phyloP scores from a whole-genome alignment of 371 early-diverging fungal genomes.

The Actinomortierella wolfii region DNA sequence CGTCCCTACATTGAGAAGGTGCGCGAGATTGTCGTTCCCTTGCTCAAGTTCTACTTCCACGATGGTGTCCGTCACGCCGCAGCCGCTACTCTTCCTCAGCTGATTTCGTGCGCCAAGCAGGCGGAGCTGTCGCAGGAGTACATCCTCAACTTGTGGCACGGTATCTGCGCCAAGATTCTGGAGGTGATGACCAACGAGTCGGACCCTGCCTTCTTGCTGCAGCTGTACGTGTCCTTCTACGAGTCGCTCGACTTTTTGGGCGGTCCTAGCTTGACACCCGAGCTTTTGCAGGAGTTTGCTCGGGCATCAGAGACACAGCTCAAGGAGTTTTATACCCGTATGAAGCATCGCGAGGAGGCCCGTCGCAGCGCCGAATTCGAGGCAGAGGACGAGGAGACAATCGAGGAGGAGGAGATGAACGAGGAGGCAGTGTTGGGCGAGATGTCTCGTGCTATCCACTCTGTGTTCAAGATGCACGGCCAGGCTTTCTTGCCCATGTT shows the following conservation, averaged over 20 bases:
- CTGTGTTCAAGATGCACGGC: constrained; percentile 74
- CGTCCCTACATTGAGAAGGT: constrained; percentile 80
- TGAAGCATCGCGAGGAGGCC: constrained; percentile 72
- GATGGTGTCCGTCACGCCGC: constrained; percentile 94
- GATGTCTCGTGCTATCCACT: constrained; percentile 76
- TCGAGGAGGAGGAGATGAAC: constrained; percentile 78
- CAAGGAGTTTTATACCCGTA: constrained; percentile 69
- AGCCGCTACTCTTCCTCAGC: constrained; percentile 78
- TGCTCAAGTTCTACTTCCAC: constrained; percentile 95
- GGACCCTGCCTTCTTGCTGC: constrained; percentile 78
- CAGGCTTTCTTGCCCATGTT: constrained; percentile 78
- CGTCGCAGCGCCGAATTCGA: constrained; percentile 82
- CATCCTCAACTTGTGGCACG: constrained; percentile 63
- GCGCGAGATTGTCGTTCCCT: constrained; percentile 83
- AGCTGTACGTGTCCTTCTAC: constrained; percentile 76
- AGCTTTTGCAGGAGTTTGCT: constrained; percentile 69
- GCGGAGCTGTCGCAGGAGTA: constrained; percentile 50
- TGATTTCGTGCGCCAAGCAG: constrained; percentile 71
- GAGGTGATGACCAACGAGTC: constrained; percentile 74
- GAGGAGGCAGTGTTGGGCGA: constrained; percentile 85
- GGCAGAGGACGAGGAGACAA: constrained; percentile 86
- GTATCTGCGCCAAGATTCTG: constrained; percentile 68
- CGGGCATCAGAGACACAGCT: constrained; percentile 71
- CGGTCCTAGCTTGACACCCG: constrained; percentile 62
- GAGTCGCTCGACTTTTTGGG: constrained; percentile 76